These are phyloP conservation scores for Hortaea sp. DNA, from an alignment of 2,329 filamentous ascomycete species.

Conservation along the genomic window DNA sequence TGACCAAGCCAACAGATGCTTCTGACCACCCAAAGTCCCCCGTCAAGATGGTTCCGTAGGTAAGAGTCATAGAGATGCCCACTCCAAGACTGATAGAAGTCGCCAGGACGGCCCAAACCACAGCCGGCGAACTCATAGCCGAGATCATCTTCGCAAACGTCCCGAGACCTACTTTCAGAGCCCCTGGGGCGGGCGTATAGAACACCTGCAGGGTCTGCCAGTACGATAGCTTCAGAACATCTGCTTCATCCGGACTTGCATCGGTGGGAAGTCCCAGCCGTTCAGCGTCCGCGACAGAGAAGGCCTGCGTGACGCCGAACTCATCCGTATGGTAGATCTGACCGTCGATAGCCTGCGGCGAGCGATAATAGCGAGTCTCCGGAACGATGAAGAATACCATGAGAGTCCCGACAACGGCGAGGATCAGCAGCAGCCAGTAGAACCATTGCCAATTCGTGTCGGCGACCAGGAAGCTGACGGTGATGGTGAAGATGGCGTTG, in stretches of 20 bases:
- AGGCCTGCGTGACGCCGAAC: conserved; percentile 29
- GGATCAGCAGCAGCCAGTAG: conserved; percentile 32
- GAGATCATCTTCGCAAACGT: too few species aligned
- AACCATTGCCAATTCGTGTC: conserved; percentile 33
- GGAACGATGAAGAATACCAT: conserved; percentile 30
- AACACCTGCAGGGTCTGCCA: not conserved
- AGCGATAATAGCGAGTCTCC: conserved; percentile 31
- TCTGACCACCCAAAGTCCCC: too few species aligned
- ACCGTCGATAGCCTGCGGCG: conserved; percentile 24
- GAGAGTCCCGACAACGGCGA: conserved; percentile 27
- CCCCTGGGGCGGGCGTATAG: not conserved
- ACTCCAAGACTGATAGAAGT: too few species aligned
- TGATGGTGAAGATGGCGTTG: conserved; percentile 25
- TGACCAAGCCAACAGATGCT: too few species aligned
- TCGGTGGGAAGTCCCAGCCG: too few species aligned
- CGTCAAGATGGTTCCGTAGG: too few species aligned
- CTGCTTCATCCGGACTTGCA: too few species aligned
- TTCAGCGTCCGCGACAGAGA: conserved; percentile 22
- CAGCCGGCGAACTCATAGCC: too few species aligned
- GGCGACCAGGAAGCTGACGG: conserved; percentile 27
- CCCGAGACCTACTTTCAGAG: too few species aligned
- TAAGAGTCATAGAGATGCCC: too few species aligned
- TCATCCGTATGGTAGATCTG: conserved; percentile 30
- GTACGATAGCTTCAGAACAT: too few species aligned
- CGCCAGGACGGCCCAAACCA: too few species aligned